Base-by-base conservation (phyloP, 148 eudicot genomes). In the Linanthus parryae region DNA sequence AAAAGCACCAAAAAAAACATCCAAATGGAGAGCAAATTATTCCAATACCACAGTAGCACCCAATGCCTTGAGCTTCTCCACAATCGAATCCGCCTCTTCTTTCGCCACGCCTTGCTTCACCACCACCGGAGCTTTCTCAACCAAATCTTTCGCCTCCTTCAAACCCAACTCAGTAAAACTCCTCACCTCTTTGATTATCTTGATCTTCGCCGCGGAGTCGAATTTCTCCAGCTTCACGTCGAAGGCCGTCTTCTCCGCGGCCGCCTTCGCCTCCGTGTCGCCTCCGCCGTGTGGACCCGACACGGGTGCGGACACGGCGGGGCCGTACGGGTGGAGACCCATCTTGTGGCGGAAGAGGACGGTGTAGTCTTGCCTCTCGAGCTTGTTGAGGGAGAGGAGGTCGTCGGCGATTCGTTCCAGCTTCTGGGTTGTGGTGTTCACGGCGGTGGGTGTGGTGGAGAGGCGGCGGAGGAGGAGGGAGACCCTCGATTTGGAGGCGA, bases 41-140 rank as follows among this genome's bases (percentile, higher is more conserved):
- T 89, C 92, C 82, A 86, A 76, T 2, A 78, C 77, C 42, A 87
- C 97, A 66, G 69, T 72, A 37, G 85, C 97, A 27, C 97, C 97
- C 44, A 68, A 91, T 29, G 75, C 82, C 61, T 85, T 85, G 41
- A 90, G 70, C 81, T 90, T 90, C 66, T 76, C 95, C 12, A 85
- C 72, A 17, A 90, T 80, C 44, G 36, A 68, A 29, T 67, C 65
- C 0, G 86, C 97, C 67, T 85, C 97, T 38, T 90, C 97, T 66
- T 90, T 90, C 1, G 95, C 83, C 66, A 83, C 67, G 25, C 94
- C 92, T 50, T 90, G 91, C 61, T 86, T 86, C 11, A 90, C 67
- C 61, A 86, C 34, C 1, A 61, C 75, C 0, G 97, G 97, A 7
- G 50, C 80, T 64, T 86, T 90, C 56, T 80, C 95, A 20, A 85